Percentiles rank a stretch among this genome's conserved stretches.
These are phyloP conservation scores for Panicum hallii DNA, from an alignment of 202 grass and related monocot genomes.

Conservation along the genomic window DNA sequence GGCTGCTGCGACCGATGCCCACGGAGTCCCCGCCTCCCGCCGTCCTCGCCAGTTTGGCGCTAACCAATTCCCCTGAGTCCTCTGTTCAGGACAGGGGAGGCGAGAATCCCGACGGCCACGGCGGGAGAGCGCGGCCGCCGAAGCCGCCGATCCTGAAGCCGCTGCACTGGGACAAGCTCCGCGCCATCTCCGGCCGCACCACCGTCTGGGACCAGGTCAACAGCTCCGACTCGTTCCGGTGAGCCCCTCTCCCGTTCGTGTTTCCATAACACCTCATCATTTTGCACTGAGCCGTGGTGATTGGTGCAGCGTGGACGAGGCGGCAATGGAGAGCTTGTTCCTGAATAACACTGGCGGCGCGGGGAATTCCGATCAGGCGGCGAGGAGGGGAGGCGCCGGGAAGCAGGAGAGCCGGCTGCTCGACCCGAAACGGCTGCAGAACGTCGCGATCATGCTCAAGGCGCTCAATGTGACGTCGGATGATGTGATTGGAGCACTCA, in stretches of 20 bases:
- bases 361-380: slow-evolving; percentile 37
- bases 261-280: not conserved
- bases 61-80: slow-evolving; percentile 39
- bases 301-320: slow-evolving; percentile 72
- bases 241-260: not conserved
- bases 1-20: slow-evolving; percentile 56
- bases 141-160: slow-evolving; percentile 57
- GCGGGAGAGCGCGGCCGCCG: slow-evolving; percentile 31
- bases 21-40: slow-evolving; percentile 41
- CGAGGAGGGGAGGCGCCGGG: not conserved
- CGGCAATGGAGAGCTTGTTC: slow-evolving; percentile 78
- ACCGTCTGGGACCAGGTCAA: slow-evolving; percentile 81
- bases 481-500: slow-evolving; percentile 63
- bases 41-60: slow-evolving; percentile 44
- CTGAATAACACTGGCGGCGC: slow-evolving; percentile 29
- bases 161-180: slow-evolving; percentile 79
- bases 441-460: slow-evolving; percentile 83
- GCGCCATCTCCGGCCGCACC: slow-evolving; percentile 57
- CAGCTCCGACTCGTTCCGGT: slow-evolving; percentile 82
- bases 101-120: slow-evolving; percentile 14
- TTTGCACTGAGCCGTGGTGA: slow-evolving; percentile 5
- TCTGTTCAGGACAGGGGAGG: slow-evolving; percentile 42
- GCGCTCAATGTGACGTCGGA: slow-evolving; percentile 72
- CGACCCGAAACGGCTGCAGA: slow-evolving; percentile 77
- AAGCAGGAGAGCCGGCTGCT: slow-evolving; percentile 65